These are phyloP conservation scores for Neofusicoccum parvum DNA, from an alignment of 2,329 filamentous ascomycete species.

Conservation along the genomic window DNA sequence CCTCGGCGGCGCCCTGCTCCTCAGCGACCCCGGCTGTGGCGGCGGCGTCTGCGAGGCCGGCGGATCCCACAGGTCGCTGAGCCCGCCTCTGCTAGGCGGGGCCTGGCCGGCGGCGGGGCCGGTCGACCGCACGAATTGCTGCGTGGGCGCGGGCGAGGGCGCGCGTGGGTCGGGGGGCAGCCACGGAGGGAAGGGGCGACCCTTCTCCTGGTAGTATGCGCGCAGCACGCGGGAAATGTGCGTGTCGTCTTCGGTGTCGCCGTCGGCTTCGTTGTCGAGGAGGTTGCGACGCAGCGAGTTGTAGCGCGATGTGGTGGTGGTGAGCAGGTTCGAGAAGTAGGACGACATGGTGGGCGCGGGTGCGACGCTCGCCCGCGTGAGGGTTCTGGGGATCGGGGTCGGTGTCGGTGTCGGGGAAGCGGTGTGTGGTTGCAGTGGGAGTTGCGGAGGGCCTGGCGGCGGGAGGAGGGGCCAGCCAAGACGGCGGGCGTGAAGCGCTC, in stretches of 20 bases:
- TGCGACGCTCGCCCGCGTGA: conserved; percentile 1
- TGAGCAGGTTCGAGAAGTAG: conserved; percentile 76
- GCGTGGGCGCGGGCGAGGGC: conserved; percentile 55
- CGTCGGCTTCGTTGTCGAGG: conserved; percentile 61
- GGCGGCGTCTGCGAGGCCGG: conserved; percentile 41
- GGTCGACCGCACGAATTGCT: conserved; percentile 48
- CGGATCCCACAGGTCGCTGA: conserved; percentile 63
- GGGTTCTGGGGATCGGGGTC: neutral
- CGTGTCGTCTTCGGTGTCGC: conserved; percentile 76
- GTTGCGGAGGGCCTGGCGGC: conserved; percentile 7
- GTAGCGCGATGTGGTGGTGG: conserved; percentile 58
- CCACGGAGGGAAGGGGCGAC: conserved; percentile 79
- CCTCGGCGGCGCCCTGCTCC: conserved; percentile 47
- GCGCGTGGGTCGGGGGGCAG: conserved; percentile 87
- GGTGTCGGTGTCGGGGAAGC: neutral
- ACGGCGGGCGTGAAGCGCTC: conserved; percentile 13
- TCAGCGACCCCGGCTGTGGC: conserved; percentile 45
- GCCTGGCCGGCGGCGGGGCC: conserved; percentile 32
- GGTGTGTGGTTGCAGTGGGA: conserved; percentile 11
- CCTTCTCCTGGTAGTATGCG: conserved; percentile 89
- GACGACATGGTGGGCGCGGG: conserved; percentile 53
- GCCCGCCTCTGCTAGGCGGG: conserved; percentile 46
- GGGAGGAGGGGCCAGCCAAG: conserved; percentile 17
- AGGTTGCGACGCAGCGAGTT: conserved; percentile 64
- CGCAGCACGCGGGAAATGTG: conserved; percentile 93